A percentile compares a stretch with the other conserved stretches of the same genome.
phyloP scores from a whole-genome alignment of 805 yeast species.

The Yamadazyma olivae region DNA sequence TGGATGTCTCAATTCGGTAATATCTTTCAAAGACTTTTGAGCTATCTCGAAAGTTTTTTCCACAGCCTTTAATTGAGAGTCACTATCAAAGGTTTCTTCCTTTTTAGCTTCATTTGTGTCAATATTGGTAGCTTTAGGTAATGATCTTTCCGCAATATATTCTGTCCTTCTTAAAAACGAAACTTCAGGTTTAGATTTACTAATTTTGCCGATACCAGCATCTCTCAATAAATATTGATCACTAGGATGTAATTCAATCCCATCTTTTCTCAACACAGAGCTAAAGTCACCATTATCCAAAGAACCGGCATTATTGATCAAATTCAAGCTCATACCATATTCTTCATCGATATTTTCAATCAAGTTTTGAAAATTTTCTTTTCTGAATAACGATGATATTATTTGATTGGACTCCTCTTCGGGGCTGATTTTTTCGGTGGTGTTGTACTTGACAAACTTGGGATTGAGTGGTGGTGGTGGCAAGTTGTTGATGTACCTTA shows the following conservation, averaged over 20 bases:
- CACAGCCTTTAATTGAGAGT: constrained; percentile 61
- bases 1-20: constrained; percentile 67
- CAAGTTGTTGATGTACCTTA: constrained; percentile 77
- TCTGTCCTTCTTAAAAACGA: constrained; percentile 94
- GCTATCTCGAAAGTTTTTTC: constrained; percentile 76
- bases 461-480: constrained; percentile 96
- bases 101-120: constrained; percentile 15
- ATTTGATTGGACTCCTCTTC: constrained; percentile 45
- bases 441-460: constrained; percentile 60
- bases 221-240: constrained; percentile 78
- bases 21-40: constrained; percentile 40
- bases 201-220: constrained; percentile 54
- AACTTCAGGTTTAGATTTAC: constrained; percentile 50
- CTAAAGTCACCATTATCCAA: constrained; percentile 58
- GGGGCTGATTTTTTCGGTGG: constrained; percentile 33
- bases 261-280: constrained; percentile 30
- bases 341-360: constrained; percentile 55
- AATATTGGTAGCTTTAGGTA: constrained; percentile 8
- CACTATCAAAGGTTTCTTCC: constrained; percentile 49
- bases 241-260: constrained; percentile 61
- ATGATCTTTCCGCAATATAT: constrained; percentile 68
- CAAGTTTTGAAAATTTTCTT: constrained; percentile 64
- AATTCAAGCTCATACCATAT: constrained; percentile 75
- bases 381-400: constrained; percentile 69
- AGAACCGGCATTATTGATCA: constrained; percentile 62